A percentile compares a stretch with the other conserved stretches of the same genome.
phyloP scores from a whole-genome alignment of 2,329 filamentous ascomycete species.

The Ophiostoma pallidulum region DNA sequence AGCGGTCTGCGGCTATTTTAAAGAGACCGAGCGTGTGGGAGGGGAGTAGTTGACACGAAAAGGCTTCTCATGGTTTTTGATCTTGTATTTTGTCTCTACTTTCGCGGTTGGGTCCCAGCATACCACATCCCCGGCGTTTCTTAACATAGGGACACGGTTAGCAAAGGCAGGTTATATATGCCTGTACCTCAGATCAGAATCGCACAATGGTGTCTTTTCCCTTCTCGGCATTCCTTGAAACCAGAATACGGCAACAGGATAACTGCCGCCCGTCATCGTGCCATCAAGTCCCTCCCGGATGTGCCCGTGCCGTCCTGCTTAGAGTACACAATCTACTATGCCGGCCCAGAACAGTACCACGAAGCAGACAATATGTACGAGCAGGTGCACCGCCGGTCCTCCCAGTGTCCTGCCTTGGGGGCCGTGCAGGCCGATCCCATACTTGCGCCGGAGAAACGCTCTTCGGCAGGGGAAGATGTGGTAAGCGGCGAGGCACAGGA shows the following conservation, averaged over 20 bases:
- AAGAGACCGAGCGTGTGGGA: no score
- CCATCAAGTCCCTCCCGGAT: not conserved
- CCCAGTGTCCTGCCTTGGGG: constrained; percentile 28
- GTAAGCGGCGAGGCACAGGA: constrained; percentile 36
- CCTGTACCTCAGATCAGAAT: no score
- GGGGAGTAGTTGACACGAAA: no score
- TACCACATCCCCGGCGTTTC: constrained; percentile 8
- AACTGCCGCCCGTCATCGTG: no score
- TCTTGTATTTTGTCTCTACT: constrained; percentile 1
- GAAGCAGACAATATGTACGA: constrained; percentile 31
- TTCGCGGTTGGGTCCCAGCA: no score
- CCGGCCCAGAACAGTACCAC: constrained; percentile 25
- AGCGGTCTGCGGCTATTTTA: constrained; percentile 43
- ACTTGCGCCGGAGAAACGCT: constrained; percentile 28
- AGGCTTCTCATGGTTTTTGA: constrained; percentile 14
- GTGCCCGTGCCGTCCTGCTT: not conserved
- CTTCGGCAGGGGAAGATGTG: constrained; percentile 39
- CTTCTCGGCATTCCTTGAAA: no score
- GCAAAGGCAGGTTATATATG: no score
- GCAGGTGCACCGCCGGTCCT: constrained; percentile 37
- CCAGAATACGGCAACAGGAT: no score
- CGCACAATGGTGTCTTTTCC: no score
- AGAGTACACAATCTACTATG: constrained; percentile 10
- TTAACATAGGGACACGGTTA: constrained; percentile 6
- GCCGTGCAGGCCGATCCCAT: constrained; percentile 13